These are phyloP conservation scores for Epicoccum sorghinum DNA, from an alignment of 2,329 filamentous ascomycete genomes.

Conservation along the genomic window DNA sequence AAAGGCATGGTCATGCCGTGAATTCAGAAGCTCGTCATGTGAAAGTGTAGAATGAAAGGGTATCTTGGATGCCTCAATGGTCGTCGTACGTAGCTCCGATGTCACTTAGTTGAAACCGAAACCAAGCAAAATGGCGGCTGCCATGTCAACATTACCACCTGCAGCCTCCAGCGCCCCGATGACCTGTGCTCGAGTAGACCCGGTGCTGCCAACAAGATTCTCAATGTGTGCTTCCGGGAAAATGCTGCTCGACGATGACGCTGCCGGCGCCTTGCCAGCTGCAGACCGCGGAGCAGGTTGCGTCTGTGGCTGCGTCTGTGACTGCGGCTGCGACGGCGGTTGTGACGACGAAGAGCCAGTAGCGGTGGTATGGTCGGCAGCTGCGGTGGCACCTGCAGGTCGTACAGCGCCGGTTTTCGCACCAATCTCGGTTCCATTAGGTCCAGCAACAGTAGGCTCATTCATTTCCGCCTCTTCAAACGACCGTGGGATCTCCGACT, in stretches of 20 bases:
- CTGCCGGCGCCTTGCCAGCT: conserved; percentile 28
- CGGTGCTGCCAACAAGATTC: conserved; percentile 72
- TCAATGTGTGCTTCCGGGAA: conserved; percentile 72
- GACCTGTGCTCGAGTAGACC: conserved; percentile 77
- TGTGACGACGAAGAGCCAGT: conserved; percentile 19
- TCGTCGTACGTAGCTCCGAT: neutral
- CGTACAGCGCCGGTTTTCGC: conserved; percentile 79
- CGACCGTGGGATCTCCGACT: conserved; percentile 91
- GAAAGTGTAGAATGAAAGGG: conserved; percentile 6
- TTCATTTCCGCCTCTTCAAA: conserved; percentile 72
- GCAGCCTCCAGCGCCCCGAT: conserved; percentile 81
- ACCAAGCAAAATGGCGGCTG: conserved; percentile 76
- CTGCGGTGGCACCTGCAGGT: conserved; percentile 52
- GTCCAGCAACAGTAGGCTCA: conserved; percentile 84
- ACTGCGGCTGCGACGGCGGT: conserved; percentile 9
- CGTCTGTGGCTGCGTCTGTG: neutral
- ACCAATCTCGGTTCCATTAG: conserved; percentile 87
- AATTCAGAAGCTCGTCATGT: neutral
- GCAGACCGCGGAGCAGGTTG: conserved; percentile 9
- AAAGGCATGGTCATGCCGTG: conserved; percentile 2
- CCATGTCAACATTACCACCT: conserved; percentile 83
- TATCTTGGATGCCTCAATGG: conserved; percentile 1
- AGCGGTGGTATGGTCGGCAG: conserved; percentile 32
- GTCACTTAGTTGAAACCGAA: conserved; percentile 15
- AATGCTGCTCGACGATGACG: conserved; percentile 22